Base-by-base conservation (phyloP, 352 stramenopile species). In the Blastocystis sp. region DNA sequence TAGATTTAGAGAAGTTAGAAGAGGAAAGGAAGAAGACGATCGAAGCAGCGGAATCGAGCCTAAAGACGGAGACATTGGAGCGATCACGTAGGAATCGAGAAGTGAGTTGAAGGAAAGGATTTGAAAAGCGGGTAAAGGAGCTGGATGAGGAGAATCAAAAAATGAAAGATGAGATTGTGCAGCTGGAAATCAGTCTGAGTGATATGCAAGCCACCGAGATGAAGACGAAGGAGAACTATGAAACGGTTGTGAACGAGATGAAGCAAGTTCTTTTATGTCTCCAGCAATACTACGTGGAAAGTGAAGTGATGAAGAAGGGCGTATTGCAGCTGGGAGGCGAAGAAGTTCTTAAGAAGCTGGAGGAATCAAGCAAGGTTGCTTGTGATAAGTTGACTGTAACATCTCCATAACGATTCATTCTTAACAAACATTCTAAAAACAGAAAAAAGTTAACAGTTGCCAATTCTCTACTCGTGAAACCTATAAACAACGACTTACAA, bases 261-360 rank as follows among this genome's bases (percentile, higher is more conserved):
- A 61, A 64, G 34, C 48, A 65, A 21, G 44, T 81, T 24, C 9
- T 81, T 3, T 14, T 64, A 16, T 81, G 69, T 57, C 32, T 81
- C 21, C 69, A 81, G 51, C 69, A 81, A n/a, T 64, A 61, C 46
- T 81, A 81, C 42, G 69, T 81, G 8, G 69, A 81, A 51, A 44
- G 27, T 27, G 69, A 81, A 61, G 49, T 81, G 0, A 40, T 81
- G 29, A 63, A 61, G 69, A 81, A 81, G 34, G 69, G 69, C 1
- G 69, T 81, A n/a, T 32, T 81, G 53, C 69, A 81, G 40, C 34
- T 81, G 48, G 69, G 69, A 63, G 69, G 69, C 9, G 69, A 81
- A 21, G 69, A 81, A 14, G 53, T 81, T n/a, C 34, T 81, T 14
- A 46, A 54, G 27, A 81, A 81, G 46, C 48, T 81, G 24, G 36